Evolutionary conservation across 208 protist species (phyloP).

Genomic region (Acanthamoeba healyi): DNA sequence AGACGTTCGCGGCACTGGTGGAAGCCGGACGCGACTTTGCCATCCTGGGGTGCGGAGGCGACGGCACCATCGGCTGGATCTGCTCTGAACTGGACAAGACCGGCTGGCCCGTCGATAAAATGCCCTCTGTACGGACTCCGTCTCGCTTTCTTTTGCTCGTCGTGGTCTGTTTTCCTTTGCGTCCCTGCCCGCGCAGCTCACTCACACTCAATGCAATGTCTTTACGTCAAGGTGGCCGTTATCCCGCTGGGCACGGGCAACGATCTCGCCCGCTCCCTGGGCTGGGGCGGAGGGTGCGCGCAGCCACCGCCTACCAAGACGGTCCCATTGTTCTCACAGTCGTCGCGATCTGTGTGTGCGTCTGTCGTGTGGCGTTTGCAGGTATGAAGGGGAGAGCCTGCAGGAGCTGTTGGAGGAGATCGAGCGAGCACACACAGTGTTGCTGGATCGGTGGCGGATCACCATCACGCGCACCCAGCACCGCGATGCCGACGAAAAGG

Average conservation of each 20-base stretch:
- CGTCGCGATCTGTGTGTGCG: too few species aligned
- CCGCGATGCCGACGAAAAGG: background rate
- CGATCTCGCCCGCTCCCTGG: constrained; percentile 88
- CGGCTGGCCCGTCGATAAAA: background rate
- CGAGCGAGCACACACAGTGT: constrained; percentile 11
- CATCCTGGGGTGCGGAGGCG: constrained; percentile 41
- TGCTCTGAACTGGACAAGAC: constrained; percentile 17
- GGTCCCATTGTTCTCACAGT: too few species aligned
- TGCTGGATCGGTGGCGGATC: constrained; percentile 80
- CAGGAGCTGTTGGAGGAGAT: constrained; percentile 78
- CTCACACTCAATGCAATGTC: too few species aligned
- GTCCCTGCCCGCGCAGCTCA: too few species aligned
- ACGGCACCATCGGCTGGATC: constrained; percentile 59
- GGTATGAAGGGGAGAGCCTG: constrained; percentile 71
- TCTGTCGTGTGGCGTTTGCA: too few species aligned
- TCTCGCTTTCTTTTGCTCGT: too few species aligned
- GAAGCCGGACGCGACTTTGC: background rate
- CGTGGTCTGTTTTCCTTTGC: too few species aligned
- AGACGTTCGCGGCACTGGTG: constrained; percentile 21
- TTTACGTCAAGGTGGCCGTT: background rate
- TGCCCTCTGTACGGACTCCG: background rate
- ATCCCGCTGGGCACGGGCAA: constrained; percentile 91
- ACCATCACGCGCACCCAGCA: constrained; percentile 10
- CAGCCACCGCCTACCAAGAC: too few species aligned
- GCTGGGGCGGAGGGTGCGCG: too few species aligned